Evolutionary conservation across 192 early-diverging fungal genomes (phyloP), one percentile per base, ranked within the genome.

Genomic region (Coemansia sp.): DNA sequence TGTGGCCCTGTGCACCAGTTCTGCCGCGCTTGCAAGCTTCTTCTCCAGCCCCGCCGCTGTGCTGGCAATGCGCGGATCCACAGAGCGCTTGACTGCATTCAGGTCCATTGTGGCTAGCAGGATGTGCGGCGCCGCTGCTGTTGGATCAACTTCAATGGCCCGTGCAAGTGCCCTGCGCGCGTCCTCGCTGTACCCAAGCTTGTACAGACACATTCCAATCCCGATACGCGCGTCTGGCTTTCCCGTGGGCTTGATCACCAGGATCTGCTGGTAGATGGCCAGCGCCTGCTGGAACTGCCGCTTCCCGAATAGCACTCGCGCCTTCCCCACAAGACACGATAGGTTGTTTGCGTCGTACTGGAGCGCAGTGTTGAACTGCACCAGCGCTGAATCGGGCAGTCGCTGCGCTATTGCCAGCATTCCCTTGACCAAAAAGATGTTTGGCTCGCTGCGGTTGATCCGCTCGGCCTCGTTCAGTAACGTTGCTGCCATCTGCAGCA

Each of bases 151-250:
- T 58, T 86, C 83, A 31, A 90, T 55, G 10, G 87, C 89, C 10
- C 91, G 79, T 45, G 83, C 64, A 67, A 95, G 90, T 1, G 93
- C 89, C 4, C 55, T 48, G n/a, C 85, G 78, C 11, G 95, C 92
- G 42, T 90, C 78, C 14, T 72, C 79, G 20, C 62, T 23, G 81
- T 91, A 89, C 2, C 84, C 83, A 6, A 95, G 81, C 44, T 86
- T 85, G 59, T 87, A 81, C 72, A 87, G 91, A 69, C 95, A 98
- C 55, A 95, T 81, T 14, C 92, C 94, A 63, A 98, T 94, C 20
- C 91, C 87, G 23, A 95, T 74, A 27, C 95, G 87, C 37, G 86
- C 82, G 70, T 94, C 87, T 47, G 91, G 83, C 59, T 73, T 72
- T 15, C 83, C 69, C 5, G 81, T 65, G 2, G 94, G 87, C 29